Conservation (phyloP, 345 rosid species). For the Eutrema japonicum region DNA sequence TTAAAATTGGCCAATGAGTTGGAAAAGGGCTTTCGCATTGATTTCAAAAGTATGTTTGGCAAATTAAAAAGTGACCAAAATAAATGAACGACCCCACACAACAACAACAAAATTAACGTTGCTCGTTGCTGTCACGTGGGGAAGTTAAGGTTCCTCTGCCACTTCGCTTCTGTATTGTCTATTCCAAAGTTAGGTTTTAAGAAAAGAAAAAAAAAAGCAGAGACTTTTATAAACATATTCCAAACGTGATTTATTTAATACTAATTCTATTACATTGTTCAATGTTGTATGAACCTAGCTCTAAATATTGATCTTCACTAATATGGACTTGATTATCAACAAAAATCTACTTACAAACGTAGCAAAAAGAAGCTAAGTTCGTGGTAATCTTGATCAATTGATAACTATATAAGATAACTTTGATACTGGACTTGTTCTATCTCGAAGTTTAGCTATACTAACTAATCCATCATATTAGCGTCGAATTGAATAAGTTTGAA, state of each 20-base stretch:
- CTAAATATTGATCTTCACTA: background rate
- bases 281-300: background rate
- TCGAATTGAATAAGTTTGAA: background rate
- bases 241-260: background rate
- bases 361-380: background rate
- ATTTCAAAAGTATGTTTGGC: conserved; percentile 17
- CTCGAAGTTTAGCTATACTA: background rate
- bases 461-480: background rate
- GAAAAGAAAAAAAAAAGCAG: background rate
- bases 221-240: background rate
- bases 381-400: background rate
- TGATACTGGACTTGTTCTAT: too few species aligned
- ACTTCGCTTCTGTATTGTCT: conserved; percentile 29
- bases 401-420: background rate
- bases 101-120: conserved; percentile 8
- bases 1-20: conserved; percentile 1
- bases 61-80: conserved; percentile 11
- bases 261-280: background rate
- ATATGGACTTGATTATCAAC: conserved; percentile 7
- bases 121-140: conserved; percentile 39
- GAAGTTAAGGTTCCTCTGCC: conserved; percentile 38
- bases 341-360: background rate
- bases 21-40: background rate
- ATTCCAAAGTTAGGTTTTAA: conserved; percentile 6
- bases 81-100: conserved; percentile 19